Percentiles rank a stretch among this genome's conserved stretches.
phyloP scores from a whole-genome alignment of 225 moss, liverwort and hornwort genomes.

The Bryum argenteum region DNA sequence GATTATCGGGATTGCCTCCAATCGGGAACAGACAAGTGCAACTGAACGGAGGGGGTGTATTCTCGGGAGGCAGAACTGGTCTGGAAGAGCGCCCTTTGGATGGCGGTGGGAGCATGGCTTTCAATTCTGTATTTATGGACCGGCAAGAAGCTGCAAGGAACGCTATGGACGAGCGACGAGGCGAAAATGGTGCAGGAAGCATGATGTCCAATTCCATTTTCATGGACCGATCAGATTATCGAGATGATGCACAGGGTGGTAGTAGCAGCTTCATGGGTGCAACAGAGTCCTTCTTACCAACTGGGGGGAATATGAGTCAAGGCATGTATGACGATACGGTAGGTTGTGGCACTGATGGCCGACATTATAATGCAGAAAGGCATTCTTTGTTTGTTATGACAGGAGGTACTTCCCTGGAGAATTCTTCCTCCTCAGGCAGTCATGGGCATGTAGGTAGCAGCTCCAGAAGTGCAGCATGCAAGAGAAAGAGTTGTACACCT shows the following conservation, averaged over 20 bases:
- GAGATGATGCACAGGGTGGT: constrained; percentile 48
- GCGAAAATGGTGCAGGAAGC: constrained; percentile 45
- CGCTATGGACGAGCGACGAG: constrained; percentile 54
- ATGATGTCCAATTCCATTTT: constrained; percentile 54
- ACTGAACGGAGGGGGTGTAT: constrained; percentile 33
- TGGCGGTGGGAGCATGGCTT: constrained; percentile 41
- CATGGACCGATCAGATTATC: constrained; percentile 47
- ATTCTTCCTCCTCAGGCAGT: constrained; percentile 39
- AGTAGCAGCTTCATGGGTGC: constrained; percentile 45
- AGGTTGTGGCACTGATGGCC: constrained; percentile 53
- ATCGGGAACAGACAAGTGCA: constrained; percentile 47
- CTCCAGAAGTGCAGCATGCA: constrained; percentile 78
- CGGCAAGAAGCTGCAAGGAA: constrained; percentile 47
- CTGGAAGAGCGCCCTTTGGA: constrained; percentile 53
- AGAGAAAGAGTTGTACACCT: constrained; percentile 81
- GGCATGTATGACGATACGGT: constrained; percentile 46
- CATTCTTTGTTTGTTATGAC: constrained; percentile 45
- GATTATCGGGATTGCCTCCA: constrained; percentile 53
- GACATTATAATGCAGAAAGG: constrained; percentile 44
- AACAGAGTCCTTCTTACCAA: constrained; percentile 49
- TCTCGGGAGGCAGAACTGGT: constrained; percentile 45
- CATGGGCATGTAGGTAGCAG: constrained; percentile 62
- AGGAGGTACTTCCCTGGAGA: constrained; percentile 41
- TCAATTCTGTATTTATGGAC: constrained; percentile 49
- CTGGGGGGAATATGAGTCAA: constrained; percentile 48